Conservation (phyloP, 495 filamentous ascomycete genomes). For the Hypoxylon fragiforme region DNA sequence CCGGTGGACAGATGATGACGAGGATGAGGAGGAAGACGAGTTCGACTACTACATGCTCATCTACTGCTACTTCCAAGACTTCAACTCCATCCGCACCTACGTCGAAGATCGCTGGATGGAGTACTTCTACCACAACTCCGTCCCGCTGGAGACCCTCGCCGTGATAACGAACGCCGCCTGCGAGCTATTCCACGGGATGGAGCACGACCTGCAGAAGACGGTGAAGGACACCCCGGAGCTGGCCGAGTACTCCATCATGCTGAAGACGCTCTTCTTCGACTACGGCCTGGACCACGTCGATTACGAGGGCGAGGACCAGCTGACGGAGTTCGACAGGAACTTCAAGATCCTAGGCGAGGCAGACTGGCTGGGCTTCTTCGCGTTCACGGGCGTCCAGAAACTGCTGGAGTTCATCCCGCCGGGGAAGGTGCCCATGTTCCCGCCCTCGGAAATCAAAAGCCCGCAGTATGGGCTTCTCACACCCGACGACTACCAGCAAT, state of each 20-base stretch:
- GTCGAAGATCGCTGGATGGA: conserved; percentile 37
- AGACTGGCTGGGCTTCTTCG: conserved; percentile 26
- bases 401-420: conserved; percentile 7
- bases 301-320: conserved; percentile 26
- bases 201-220: conserved; percentile 27
- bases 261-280: conserved; percentile 30
- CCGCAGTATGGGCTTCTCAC: conserved; percentile 24
- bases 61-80: conserved; percentile 42
- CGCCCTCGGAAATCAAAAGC: conserved; percentile 9
- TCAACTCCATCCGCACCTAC: conserved; percentile 37
- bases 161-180: conserved; percentile 40
- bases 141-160: conserved; percentile 28
- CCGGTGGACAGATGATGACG: conserved; percentile 13
- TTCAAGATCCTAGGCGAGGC: conserved; percentile 34
- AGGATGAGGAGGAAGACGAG: conserved; percentile 28
- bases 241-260: conserved; percentile 30
- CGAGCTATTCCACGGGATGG: conserved; percentile 37
- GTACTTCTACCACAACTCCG: conserved; percentile 30
- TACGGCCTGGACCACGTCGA: conserved; percentile 34
- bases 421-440: conserved; percentile 29
- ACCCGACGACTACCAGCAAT: conserved; percentile 10
- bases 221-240: conserved; percentile 17
- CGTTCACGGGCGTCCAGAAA: conserved; percentile 7
- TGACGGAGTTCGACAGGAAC: conserved; percentile 6
- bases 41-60: conserved; percentile 40